A percentile compares a stretch with the other conserved stretches of the same genome.
Evolutionary conservation across 2,329 filamentous ascomycete species (phyloP).

Genomic region (Penicillium aurantiogriseum): DNA sequence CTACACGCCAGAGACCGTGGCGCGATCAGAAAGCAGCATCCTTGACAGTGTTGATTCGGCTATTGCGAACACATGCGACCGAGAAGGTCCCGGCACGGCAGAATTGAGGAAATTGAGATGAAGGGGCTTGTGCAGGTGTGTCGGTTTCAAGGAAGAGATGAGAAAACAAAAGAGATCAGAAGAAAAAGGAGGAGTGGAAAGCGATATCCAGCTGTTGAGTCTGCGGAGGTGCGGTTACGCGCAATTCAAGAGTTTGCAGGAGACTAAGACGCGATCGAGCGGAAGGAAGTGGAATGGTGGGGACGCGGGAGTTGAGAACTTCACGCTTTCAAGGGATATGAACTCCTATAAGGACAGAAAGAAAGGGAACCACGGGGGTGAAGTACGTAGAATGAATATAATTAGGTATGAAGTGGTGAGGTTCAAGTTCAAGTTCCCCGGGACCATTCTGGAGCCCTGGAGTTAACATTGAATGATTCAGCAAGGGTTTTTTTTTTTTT

Average conservation of each 20-base stretch:
- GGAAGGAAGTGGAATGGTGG: constrained; percentile 15
- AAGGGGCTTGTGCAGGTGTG: background rate
- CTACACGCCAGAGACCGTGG: constrained; percentile 41
- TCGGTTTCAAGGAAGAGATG: background rate
- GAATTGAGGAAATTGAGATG: constrained; percentile 2
- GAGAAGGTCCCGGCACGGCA: constrained; percentile 10
- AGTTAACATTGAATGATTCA: background rate
- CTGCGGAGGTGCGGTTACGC: constrained; percentile 10
- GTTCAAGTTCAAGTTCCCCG: constrained; percentile 2
- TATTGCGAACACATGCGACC: constrained; percentile 25
- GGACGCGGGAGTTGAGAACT: constrained; percentile 7
- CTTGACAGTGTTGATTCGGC: constrained; percentile 29
- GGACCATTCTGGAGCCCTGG: background rate
- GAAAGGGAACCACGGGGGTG: background rate
- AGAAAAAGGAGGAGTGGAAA: background rate
- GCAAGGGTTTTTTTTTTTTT: background rate
- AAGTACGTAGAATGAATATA: background rate
- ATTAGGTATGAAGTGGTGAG: background rate
- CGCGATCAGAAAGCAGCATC: constrained; percentile 41
- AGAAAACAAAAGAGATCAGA: background rate
- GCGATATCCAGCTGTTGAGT: background rate
- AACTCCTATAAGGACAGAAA: background rate
- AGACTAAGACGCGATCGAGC: constrained; percentile 14
- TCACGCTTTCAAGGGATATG: constrained; percentile 15
- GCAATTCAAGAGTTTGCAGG: constrained; percentile 16